Evolutionary conservation across 306 rosid genomes (phyloP).

Genomic region (Argentina anserina): DNA sequence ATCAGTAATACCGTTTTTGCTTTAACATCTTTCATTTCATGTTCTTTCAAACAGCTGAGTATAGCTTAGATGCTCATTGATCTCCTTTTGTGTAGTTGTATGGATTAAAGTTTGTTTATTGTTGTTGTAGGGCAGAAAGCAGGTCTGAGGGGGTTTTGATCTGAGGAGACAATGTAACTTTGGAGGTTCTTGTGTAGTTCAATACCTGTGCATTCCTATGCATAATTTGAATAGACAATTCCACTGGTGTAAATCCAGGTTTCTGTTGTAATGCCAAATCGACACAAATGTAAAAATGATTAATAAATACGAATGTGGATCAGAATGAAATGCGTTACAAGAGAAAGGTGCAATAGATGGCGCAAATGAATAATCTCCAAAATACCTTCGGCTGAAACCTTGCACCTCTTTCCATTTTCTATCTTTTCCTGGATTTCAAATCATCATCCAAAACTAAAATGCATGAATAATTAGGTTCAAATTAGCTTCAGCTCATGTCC

Average conservation of each 20-base stretch:
- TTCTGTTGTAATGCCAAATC: background rate
- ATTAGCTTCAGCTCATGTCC: too few relatives aligned
- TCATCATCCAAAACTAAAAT: background rate
- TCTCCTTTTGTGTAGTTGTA: background rate
- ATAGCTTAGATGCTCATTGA: background rate
- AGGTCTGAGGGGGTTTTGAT: conserved; percentile 41
- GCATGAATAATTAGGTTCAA: background rate
- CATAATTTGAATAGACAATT: background rate
- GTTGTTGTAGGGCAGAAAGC: conserved; percentile 64
- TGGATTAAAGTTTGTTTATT: background rate
- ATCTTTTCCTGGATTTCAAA: background rate
- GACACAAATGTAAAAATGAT: too few relatives aligned
- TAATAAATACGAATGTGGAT: background rate
- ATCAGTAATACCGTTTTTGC: too few relatives aligned
- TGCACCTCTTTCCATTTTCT: background rate
- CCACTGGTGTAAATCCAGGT: background rate
- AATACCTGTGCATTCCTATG: background rate
- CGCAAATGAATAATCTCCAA: background rate
- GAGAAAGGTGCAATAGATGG: background rate
- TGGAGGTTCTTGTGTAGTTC: background rate
- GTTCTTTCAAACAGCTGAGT: background rate
- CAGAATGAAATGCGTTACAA: background rate
- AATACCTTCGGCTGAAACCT: background rate
- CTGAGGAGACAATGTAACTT: background rate
- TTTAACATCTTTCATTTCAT: background rate